A percentile compares a stretch with the other conserved stretches of the same genome.
Conservation (phyloP, 176 grass and related monocot species). For the Coix lacrymajobi region DNA sequence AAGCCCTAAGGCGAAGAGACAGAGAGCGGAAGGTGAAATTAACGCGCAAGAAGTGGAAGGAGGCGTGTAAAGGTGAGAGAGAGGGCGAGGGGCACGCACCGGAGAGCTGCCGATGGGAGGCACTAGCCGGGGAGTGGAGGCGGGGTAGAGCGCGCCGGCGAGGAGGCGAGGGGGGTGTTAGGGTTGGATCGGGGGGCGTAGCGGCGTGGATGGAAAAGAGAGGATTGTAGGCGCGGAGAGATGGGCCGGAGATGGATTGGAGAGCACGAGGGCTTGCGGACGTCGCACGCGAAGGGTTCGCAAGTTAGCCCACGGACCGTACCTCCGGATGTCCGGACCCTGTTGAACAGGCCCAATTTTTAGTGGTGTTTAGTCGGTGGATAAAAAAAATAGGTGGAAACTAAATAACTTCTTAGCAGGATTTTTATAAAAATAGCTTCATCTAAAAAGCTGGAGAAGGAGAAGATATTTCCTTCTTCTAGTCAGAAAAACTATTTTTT, state of each 20-base stretch:
- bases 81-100: not conserved
- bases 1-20: not conserved
- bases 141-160: not conserved
- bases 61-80: not conserved
- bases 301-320: not conserved
- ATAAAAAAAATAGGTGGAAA: too few relatives aligned
- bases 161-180: conserved; percentile 14
- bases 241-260: not conserved
- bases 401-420: too few relatives aligned
- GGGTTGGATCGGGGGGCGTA: conserved; percentile 37
- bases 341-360: too few relatives aligned
- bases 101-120: not conserved
- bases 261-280: not conserved
- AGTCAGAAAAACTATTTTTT: too few relatives aligned
- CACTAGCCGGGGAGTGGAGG: not conserved
- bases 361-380: too few relatives aligned
- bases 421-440: too few relatives aligned
- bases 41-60: not conserved
- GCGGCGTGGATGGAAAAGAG: not conserved
- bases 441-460: too few relatives aligned
- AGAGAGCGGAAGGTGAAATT: not conserved
- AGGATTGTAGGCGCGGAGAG: not conserved
- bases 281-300: not conserved
- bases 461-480: too few relatives aligned
- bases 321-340: too few relatives aligned